Evolutionary conservation across 2,329 filamentous ascomycete species (phyloP).

Genomic region (Sclerotiophoma versabilis): DNA sequence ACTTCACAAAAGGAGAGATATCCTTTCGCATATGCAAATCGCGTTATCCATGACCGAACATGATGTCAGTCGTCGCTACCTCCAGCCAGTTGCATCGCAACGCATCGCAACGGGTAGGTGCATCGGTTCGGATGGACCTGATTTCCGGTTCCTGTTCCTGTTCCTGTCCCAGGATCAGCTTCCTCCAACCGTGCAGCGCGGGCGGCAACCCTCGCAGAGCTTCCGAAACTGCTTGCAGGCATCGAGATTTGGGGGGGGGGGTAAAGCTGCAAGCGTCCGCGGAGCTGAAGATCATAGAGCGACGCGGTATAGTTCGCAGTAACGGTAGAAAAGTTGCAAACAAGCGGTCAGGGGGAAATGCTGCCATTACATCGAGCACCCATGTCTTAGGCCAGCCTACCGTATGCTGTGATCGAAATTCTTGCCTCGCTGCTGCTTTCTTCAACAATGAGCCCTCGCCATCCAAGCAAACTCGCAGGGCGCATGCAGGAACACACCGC

Average conservation of each 20-base stretch:
- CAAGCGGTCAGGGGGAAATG: neutral
- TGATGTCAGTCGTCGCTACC: slow-evolving; percentile 14
- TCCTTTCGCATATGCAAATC: neutral
- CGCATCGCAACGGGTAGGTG: slow-evolving; percentile 2
- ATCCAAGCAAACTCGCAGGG: too few relatives aligned
- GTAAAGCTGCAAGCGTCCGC: slow-evolving; percentile 1
- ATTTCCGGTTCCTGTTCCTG: neutral
- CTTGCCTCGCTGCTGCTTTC: too few relatives aligned
- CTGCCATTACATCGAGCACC: neutral
- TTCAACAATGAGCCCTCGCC: too few relatives aligned
- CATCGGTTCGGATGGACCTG: neutral
- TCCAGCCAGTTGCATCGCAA: slow-evolving; percentile 1
- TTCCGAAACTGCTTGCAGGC: neutral
- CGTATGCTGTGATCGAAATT: neutral
- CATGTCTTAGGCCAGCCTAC: neutral
- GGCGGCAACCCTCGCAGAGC: neutral
- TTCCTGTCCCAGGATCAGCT: neutral
- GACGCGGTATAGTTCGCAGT: neutral
- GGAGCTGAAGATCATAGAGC: slow-evolving; percentile 1
- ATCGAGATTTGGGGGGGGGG: slow-evolving; percentile 3
- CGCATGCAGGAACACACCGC: too few relatives aligned
- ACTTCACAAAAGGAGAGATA: neutral
- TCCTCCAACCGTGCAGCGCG: neutral
- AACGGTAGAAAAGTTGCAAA: neutral
- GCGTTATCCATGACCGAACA: slow-evolving; percentile 3